Evolutionary conservation across 2,329 filamentous ascomycete genomes (phyloP).

Genomic region (Gaeumannomyces tritici): DNA sequence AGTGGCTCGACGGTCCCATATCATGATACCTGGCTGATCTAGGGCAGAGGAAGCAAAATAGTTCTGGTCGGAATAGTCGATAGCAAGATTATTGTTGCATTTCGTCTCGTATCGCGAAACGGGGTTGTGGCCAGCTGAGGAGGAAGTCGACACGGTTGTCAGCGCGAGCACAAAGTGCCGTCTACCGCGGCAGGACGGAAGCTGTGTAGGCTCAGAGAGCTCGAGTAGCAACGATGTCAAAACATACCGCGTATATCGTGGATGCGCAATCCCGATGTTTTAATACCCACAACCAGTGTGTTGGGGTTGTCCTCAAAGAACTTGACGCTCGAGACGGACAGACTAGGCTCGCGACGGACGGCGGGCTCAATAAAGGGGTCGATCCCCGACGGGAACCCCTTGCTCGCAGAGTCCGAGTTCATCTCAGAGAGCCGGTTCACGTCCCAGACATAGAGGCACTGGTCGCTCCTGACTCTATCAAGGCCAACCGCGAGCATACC

Average conservation of each 20-base stretch:
- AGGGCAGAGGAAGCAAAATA: conserved; percentile 76
- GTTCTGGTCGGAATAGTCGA: conserved; percentile 72
- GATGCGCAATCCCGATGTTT: conserved; percentile 63
- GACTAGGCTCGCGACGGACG: conserved; percentile 51
- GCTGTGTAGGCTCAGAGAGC: too few relatives aligned
- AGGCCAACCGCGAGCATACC: conserved; percentile 69
- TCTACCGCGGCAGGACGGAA: not conserved
- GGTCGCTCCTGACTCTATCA: conserved; percentile 72
- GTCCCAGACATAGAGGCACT: conserved; percentile 77
- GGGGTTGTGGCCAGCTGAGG: not conserved
- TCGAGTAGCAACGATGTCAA: conserved; percentile 11
- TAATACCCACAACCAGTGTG: conserved; percentile 66
- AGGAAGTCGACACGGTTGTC: not conserved
- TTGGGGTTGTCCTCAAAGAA: conserved; percentile 73
- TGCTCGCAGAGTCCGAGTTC: conserved; percentile 16
- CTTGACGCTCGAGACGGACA: conserved; percentile 72
- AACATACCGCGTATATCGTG: conserved; percentile 66
- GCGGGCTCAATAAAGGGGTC: conserved; percentile 45
- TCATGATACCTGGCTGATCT: conserved; percentile 63
- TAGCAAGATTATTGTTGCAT: conserved; percentile 62
- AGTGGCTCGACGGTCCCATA: conserved; percentile 68
- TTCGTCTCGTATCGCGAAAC: conserved; percentile 36
- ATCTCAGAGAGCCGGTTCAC: conserved; percentile 50
- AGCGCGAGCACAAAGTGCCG: not conserved
- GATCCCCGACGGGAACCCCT: conserved; percentile 40